A percentile compares a stretch with the other conserved stretches of the same genome.
Evolutionary conservation across 257 asterid genomes (phyloP).

Genomic region (Orobanche coerulescens): DNA sequence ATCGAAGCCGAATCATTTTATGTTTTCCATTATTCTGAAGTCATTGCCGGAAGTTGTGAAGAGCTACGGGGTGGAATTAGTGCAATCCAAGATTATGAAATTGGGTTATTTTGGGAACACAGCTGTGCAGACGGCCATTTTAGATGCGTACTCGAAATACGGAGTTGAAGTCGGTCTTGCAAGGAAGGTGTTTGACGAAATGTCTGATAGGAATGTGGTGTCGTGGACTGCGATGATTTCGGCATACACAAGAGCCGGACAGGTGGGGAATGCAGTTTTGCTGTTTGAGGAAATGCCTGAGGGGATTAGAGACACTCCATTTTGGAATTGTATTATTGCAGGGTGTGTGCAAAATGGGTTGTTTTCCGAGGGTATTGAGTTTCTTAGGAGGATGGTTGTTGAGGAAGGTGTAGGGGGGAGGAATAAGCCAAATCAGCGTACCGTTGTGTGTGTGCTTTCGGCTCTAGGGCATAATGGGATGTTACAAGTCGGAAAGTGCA

Average conservation of each 20-base stretch:
- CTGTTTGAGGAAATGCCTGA: constrained; percentile 55
- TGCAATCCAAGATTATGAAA: constrained; percentile 59
- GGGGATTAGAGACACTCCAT: constrained; percentile 53
- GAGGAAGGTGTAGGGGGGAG: constrained; percentile 31
- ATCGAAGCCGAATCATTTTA: constrained; percentile 59
- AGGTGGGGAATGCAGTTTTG: constrained; percentile 49
- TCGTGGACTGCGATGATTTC: constrained; percentile 87
- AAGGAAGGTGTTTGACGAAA: constrained; percentile 66
- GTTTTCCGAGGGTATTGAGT: constrained; percentile 54
- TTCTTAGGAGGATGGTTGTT: constrained; percentile 55
- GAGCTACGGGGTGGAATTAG: constrained; percentile 47
- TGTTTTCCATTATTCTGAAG: constrained; percentile 49
- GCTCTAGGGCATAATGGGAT: constrained; percentile 65
- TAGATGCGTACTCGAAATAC: constrained; percentile 50
- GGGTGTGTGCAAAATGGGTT: constrained; percentile 75
- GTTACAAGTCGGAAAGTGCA: constrained; percentile 63
- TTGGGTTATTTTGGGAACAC: constrained; percentile 43
- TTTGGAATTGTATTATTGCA: constrained; percentile 71
- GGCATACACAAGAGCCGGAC: constrained; percentile 55
- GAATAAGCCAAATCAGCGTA: constrained; percentile 58
- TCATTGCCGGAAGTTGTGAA: constrained; percentile 45
- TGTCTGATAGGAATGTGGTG: constrained; percentile 51
- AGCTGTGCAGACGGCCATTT: constrained; percentile 58
- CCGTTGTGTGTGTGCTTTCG: constrained; percentile 53
- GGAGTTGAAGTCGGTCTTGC: constrained; percentile 38